phyloP scores from a whole-genome alignment of 345 rosid genomes.

The Alliaria petiolata region DNA sequence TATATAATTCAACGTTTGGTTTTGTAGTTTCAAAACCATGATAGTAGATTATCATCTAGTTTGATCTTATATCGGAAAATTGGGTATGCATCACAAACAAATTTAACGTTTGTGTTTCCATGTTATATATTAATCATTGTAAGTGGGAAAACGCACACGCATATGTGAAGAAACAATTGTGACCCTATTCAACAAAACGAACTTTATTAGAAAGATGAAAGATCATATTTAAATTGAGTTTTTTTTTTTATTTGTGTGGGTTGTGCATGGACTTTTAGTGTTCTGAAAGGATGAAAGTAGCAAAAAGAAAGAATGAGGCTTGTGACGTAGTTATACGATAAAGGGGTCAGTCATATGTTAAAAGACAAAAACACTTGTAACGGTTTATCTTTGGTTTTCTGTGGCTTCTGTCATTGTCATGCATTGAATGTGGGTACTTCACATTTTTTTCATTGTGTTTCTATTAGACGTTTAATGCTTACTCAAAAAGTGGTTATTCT shows the following conservation, averaged over 20 bases:
- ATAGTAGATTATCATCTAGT: no score
- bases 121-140: not conserved
- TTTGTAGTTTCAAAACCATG: not conserved
- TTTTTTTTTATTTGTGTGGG: not conserved
- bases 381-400: conserved; percentile 9
- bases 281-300: not conserved
- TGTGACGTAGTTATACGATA: conserved; percentile 30
- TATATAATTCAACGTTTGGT: not conserved
- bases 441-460: not conserved
- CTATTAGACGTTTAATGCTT: not conserved
- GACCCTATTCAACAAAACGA: not conserved
- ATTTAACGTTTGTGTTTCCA: not conserved
- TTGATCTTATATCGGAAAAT: not conserved
- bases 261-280: conserved; percentile 6
- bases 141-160: not conserved
- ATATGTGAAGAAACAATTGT: not conserved
- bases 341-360: conserved; percentile 3
- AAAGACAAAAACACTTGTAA: conserved; percentile 30
- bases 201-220: not conserved
- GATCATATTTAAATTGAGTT: not conserved
- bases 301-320: no score
- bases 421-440: conserved; percentile 10
- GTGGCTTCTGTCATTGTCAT: conserved; percentile 9
- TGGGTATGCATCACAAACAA: not conserved
- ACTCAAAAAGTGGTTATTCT: not conserved